Conservation (phyloP, 768 basidiomycete species). For the Podaxis sp. region DNA sequence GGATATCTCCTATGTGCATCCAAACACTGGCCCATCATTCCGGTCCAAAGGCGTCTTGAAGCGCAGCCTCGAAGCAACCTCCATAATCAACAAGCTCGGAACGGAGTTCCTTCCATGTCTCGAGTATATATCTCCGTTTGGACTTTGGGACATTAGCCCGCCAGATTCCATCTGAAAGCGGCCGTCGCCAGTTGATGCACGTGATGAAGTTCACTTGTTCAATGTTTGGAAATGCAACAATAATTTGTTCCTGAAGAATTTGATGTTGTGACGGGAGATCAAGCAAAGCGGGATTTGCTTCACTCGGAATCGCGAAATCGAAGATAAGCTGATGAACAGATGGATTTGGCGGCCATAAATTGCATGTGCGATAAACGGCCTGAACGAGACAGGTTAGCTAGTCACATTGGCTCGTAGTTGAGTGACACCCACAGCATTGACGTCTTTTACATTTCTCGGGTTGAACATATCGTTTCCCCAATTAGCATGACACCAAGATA, state of each 20-base stretch:
- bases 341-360: constrained; percentile 3
- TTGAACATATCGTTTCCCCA: not conserved
- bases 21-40: not conserved
- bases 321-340: constrained; percentile 2
- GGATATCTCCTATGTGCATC: no score
- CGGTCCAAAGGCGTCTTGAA: not conserved
- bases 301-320: not conserved
- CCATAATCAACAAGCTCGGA: not conserved
- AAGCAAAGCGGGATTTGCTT: not conserved
- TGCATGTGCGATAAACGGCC: not conserved
- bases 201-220: constrained; percentile 11
- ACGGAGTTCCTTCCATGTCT: not conserved
- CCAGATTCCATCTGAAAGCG: not conserved
- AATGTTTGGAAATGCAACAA: constrained; percentile 1
- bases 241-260: not conserved
- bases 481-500: constrained; percentile 13
- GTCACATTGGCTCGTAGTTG: not conserved
- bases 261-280: constrained; percentile 2
- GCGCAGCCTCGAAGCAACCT: not conserved
- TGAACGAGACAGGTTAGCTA: not conserved
- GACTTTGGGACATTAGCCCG: not conserved
- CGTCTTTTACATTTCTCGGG: not conserved
- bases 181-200: constrained; percentile 4
- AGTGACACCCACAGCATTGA: not conserved
- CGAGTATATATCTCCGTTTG: not conserved